Percentiles rank a stretch among this genome's conserved stretches.
These are phyloP conservation scores for Emericellopsis terricola DNA, from an alignment of 495 filamentous ascomycete genomes.

Conservation along the genomic window DNA sequence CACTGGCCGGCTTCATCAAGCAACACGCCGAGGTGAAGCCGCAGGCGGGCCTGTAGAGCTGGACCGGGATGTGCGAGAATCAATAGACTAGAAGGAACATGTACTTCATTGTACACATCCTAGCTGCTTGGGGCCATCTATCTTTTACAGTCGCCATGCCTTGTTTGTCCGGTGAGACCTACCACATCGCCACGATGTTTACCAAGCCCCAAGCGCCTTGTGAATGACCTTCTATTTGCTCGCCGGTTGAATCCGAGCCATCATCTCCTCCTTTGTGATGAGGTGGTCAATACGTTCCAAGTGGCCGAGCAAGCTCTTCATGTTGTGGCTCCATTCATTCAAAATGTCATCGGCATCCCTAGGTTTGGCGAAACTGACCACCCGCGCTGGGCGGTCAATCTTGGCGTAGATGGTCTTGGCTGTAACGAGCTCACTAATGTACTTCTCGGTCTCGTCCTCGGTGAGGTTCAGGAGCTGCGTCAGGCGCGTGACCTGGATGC, in stretches of 20 bases:
- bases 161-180: too few species aligned
- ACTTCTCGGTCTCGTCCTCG: constrained; percentile 93
- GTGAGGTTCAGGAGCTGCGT: constrained; percentile 79
- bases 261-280: constrained; percentile 99
- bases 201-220: too few species aligned
- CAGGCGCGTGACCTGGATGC: constrained; percentile 77
- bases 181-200: too few species aligned
- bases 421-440: constrained; percentile 87
- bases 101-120: not conserved
- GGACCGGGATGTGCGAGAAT: not conserved
- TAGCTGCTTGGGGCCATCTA: constrained; percentile 1
- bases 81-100: not conserved
- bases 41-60: not conserved
- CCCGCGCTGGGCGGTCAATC: constrained; percentile 82
- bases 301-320: constrained; percentile 88
- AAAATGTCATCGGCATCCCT: constrained; percentile 92
- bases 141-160: constrained; percentile 4
- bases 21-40: constrained; percentile 25
- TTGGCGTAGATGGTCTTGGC: constrained; percentile 95
- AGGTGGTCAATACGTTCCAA: constrained; percentile 93
- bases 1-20: constrained; percentile 55
- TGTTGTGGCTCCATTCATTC: constrained; percentile 97
- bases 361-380: constrained; percentile 86
- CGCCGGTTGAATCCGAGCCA: constrained; percentile 79
- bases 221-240: constrained; percentile 20